phyloP scores from a whole-genome alignment of 2,329 filamentous ascomycete species.

The Ophiosphaerella herpotricha region DNA sequence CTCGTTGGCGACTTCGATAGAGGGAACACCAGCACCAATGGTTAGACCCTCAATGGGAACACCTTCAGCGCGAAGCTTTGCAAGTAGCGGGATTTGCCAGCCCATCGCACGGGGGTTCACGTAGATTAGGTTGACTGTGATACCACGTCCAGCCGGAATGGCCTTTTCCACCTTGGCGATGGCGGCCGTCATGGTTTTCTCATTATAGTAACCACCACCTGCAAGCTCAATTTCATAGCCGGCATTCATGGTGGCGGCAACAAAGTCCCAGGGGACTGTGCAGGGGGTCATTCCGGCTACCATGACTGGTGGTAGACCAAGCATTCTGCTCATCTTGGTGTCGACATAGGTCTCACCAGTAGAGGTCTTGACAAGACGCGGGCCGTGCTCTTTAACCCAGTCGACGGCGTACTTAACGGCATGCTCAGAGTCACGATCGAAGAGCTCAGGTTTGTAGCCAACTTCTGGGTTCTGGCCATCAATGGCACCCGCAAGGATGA shows the following conservation, averaged over 20 bases:
- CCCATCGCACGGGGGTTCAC: constrained; percentile 57
- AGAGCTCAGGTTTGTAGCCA: constrained; percentile 96
- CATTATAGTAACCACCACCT: constrained; percentile 57
- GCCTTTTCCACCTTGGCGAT: constrained; percentile 51
- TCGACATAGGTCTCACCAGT: constrained; percentile 89
- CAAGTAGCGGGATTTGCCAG: constrained; percentile 59
- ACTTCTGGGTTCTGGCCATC: constrained; percentile 88
- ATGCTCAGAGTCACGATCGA: constrained; percentile 93
- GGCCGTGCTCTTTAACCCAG: constrained; percentile 97
- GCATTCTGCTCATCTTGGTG: constrained; percentile 68
- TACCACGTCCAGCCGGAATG: constrained; percentile 55
- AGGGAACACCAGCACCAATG: constrained; percentile 55
- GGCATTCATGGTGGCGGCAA: constrained; percentile 59
- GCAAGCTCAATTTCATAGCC: constrained; percentile 56
- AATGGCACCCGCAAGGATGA: constrained; percentile 92
- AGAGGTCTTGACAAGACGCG: constrained; percentile 87
- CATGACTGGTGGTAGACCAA: constrained; percentile 55
- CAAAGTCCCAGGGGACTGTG: constrained; percentile 56
- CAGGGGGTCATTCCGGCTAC: constrained; percentile 56
- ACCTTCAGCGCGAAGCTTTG: constrained; percentile 52
- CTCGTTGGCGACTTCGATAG: constrained; percentile 53
- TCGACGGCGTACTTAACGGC: constrained; percentile 94
- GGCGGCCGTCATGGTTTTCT: constrained; percentile 51
- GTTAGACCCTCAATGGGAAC: constrained; percentile 55
- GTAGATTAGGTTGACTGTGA: constrained; percentile 60